phyloP scores from a whole-genome alignment of 2,329 filamentous ascomycete species.

The Helotiales sp. region DNA sequence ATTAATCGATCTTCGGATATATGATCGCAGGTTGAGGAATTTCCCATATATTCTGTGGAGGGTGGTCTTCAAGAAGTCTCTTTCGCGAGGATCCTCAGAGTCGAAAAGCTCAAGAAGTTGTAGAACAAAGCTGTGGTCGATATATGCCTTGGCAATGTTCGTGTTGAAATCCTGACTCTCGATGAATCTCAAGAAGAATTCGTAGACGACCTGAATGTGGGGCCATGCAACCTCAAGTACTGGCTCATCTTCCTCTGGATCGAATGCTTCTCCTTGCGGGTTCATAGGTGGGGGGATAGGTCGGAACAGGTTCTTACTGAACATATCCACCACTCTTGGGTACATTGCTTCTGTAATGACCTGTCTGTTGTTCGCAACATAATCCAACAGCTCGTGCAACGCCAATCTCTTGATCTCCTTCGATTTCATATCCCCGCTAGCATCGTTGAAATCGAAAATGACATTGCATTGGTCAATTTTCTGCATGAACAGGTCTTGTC shows the following conservation, averaged over 20 bases:
- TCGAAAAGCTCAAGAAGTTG: slow-evolving; percentile 98
- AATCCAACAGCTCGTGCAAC: slow-evolving; percentile 93
- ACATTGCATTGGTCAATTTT: slow-evolving; percentile 99
- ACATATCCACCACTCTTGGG: slow-evolving; percentile 97
- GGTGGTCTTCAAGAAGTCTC: slow-evolving; percentile 97
- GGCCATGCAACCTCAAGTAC: slow-evolving; percentile 98
- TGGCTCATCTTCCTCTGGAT: slow-evolving; percentile 97
- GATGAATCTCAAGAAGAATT: slow-evolving; percentile 98
- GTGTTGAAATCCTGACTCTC: slow-evolving; percentile 99
- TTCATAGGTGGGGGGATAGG: slow-evolving; percentile 97
- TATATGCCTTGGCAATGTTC: slow-evolving; percentile 98
- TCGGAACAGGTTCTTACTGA: slow-evolving; percentile 96
- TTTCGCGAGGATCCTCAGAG: slow-evolving; percentile 94
- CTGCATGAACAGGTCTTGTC: slow-evolving; percentile 98
- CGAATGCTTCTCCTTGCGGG: slow-evolving; percentile 96
- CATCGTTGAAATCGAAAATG: slow-evolving; percentile 99
- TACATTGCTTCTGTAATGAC: slow-evolving; percentile 99
- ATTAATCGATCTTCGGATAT: slow-evolving; percentile 98
- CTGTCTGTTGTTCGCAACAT: slow-evolving; percentile 97
- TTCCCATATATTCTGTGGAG: slow-evolving; percentile 98
- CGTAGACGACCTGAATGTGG: slow-evolving; percentile 98
- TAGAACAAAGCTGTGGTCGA: slow-evolving; percentile 96
- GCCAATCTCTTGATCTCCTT: slow-evolving; percentile 99
- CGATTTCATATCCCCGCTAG: slow-evolving; percentile 97
- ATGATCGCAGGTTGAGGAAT: slow-evolving; percentile 95